Evolutionary conservation across 2,329 filamentous ascomycete species (phyloP).

Genomic region (Fusarium pininemorale): DNA sequence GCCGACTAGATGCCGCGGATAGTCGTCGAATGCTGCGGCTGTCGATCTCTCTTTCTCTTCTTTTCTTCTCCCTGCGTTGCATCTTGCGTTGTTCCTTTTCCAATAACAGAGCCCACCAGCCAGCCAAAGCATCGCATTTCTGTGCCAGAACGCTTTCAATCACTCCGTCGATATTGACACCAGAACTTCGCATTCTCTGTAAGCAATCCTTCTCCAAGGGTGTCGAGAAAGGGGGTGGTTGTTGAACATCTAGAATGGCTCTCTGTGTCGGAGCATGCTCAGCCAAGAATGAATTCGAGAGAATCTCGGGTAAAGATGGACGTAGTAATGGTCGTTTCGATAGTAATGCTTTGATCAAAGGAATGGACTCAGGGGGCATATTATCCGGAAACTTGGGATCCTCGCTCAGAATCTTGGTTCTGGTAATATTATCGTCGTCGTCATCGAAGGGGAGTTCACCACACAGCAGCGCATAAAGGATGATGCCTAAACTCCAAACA

Average conservation of each 20-base stretch:
- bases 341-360: constrained; percentile 80
- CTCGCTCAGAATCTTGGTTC: constrained; percentile 82
- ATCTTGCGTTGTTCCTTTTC: constrained; percentile 96
- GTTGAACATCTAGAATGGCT: constrained; percentile 84
- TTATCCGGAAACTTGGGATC: constrained; percentile 87
- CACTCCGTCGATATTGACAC: constrained; percentile 92
- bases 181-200: constrained; percentile 90
- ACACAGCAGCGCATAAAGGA: constrained; percentile 82
- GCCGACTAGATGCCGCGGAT: constrained; percentile 87
- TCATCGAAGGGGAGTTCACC: constrained; percentile 95
- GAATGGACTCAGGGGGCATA: constrained; percentile 79
- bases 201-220: constrained; percentile 89
- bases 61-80: constrained; percentile 78
- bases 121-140: constrained; percentile 87
- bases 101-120: constrained; percentile 94
- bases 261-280: constrained; percentile 90
- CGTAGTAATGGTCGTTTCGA: constrained; percentile 89
- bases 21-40: constrained; percentile 81
- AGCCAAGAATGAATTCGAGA: constrained; percentile 86
- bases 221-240: constrained; percentile 84
- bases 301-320: constrained; percentile 83
- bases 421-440: constrained; percentile 89
- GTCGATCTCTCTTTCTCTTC: constrained; percentile 85
- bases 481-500: constrained; percentile 90
- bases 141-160: constrained; percentile 94